phyloP scores from a whole-genome alignment of 371 early-diverging fungal species.

The Lichtheimia ornata region DNA sequence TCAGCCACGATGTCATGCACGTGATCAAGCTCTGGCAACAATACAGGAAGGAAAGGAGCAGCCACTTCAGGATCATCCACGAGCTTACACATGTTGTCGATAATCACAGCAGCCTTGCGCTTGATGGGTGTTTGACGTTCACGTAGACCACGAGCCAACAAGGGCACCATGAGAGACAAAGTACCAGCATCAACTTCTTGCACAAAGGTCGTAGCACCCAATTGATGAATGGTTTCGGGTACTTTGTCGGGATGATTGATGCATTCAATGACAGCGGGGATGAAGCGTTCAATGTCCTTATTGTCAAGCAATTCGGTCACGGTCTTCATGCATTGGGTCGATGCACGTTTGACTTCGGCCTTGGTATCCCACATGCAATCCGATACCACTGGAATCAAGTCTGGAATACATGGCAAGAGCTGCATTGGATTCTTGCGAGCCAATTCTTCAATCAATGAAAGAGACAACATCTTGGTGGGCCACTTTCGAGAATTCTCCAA shows the following conservation, averaged over 20 bases:
- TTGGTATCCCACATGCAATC: constrained; percentile 79
- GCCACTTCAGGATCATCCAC: constrained; percentile 82
- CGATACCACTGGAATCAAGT: constrained; percentile 71
- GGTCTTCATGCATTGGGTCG: constrained; percentile 52
- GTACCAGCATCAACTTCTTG: constrained; percentile 78
- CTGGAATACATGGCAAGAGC: constrained; percentile 62
- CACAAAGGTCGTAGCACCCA: constrained; percentile 75
- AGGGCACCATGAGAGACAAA: constrained; percentile 80
- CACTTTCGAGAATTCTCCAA: constrained; percentile 72
- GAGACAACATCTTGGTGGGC: constrained; percentile 72
- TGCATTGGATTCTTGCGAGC: constrained; percentile 59
- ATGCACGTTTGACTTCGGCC: constrained; percentile 57
- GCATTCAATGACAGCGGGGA: constrained; percentile 62
- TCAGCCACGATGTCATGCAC: constrained; percentile 77
- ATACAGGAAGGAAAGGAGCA: constrained; percentile 78
- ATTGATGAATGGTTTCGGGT: constrained; percentile 64
- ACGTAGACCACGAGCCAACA: constrained; percentile 73
- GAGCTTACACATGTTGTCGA: constrained; percentile 86
- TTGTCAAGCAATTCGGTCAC: constrained; percentile 59
- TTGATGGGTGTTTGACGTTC: constrained; percentile 65
- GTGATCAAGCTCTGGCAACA: constrained; percentile 77
- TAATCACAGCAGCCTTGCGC: constrained; percentile 82
- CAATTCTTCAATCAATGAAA: constrained; percentile 57
- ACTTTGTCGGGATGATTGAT: constrained; percentile 69
- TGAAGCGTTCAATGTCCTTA: constrained; percentile 67